A percentile compares a stretch with the other conserved stretches of the same genome.
phyloP scores from a whole-genome alignment of 192 early-diverging fungal species.

The Rhizophagus clarus region DNA sequence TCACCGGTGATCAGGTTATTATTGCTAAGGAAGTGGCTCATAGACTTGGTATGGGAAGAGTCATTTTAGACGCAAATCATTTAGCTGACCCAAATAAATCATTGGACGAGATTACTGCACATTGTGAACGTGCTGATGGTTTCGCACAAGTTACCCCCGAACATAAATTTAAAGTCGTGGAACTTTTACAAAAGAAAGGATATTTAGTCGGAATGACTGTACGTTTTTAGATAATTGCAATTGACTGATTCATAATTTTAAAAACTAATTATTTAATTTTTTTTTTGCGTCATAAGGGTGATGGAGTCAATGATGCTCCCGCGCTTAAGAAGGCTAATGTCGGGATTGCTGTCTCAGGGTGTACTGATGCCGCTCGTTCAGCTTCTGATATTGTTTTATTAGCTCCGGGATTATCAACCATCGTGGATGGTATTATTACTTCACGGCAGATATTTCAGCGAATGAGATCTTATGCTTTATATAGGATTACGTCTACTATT shows the following conservation, averaged over 20 bases:
- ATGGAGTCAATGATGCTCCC: conserved; percentile 97
- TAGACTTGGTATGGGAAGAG: conserved; percentile 90
- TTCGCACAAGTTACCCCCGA: conserved; percentile 98
- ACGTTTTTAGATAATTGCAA: no score
- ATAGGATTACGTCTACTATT: conserved; percentile 94
- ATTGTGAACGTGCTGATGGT: conserved; percentile 86
- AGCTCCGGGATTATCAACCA: conserved; percentile 87
- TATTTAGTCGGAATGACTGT: conserved; percentile 86
- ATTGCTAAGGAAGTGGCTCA: conserved; percentile 92
- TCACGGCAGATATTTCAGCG: conserved; percentile 96
- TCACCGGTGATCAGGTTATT: conserved; percentile 94
- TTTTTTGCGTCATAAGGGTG: conserved; percentile 51
- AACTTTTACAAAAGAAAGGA: conserved; percentile 88
- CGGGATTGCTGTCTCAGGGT: conserved; percentile 94
- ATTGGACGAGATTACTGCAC: conserved; percentile 85
- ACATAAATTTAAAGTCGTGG: conserved; percentile 97
- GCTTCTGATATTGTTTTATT: conserved; percentile 96
- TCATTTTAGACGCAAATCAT: conserved; percentile 86
- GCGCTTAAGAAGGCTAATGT: conserved; percentile 98
- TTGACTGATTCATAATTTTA: no score
- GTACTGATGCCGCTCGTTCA: conserved; percentile 94
- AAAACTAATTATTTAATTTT: no score
- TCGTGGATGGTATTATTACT: conserved; percentile 88
- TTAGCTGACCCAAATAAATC: conserved; percentile 74
- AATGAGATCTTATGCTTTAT: conserved; percentile 90